Conservation (phyloP, 225 moss, liverwort and hornwort genomes). For the Rhytidiadelphus loreus region DNA sequence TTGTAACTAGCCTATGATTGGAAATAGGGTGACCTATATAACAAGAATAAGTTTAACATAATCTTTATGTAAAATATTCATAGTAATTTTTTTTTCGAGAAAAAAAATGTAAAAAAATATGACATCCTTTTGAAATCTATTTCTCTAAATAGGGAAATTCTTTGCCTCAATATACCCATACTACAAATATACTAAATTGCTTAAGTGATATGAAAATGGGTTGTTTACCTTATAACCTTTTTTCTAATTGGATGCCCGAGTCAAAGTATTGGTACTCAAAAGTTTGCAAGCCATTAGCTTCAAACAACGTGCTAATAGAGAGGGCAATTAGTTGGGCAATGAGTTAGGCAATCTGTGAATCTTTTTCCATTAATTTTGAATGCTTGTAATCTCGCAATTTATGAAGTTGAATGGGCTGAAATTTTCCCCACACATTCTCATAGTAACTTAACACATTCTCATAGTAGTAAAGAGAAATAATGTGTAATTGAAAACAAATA, state of each 20-base stretch:
- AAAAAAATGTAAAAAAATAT: too few relatives aligned
- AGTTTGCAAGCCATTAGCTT: accelerated
- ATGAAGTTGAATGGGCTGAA: accelerated
- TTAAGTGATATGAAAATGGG: too few relatives aligned
- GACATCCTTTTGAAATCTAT: too few relatives aligned
- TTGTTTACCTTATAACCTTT: too few relatives aligned
- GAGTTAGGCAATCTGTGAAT: not conserved
- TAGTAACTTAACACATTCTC: not conserved
- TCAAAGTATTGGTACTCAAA: not conserved
- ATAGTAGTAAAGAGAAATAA: not conserved
- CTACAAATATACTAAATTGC: too few relatives aligned
- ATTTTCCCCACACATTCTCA: not conserved
- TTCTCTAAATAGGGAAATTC: too few relatives aligned
- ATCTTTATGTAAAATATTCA: too few relatives aligned
- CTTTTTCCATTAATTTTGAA: not conserved
- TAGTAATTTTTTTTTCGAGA: too few relatives aligned
- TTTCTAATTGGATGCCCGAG: accelerated
- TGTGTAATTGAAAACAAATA: not conserved
- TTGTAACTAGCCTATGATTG: too few relatives aligned
- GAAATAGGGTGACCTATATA: too few relatives aligned
- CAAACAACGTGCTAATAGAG: not conserved
- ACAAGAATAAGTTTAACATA: too few relatives aligned
- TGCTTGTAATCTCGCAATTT: not conserved
- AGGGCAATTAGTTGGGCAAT: not conserved
- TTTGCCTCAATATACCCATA: too few relatives aligned